phyloP scores from a whole-genome alignment of 495 filamentous ascomycete species.

The Neurospora pannonica region DNA sequence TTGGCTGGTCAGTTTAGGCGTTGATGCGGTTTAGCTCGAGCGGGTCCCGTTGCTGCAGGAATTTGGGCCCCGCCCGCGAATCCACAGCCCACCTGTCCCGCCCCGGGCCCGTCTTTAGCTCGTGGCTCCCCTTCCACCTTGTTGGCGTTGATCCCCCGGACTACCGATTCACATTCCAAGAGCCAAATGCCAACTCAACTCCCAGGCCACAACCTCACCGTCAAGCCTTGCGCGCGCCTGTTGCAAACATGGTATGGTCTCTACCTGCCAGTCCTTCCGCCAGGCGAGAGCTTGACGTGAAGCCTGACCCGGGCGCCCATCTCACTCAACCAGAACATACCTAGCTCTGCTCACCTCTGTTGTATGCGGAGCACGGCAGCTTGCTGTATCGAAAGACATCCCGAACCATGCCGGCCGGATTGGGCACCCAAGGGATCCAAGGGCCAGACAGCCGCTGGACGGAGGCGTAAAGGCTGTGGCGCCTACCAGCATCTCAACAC shows the following conservation, averaged over 20 bases:
- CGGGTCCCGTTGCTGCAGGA: neutral
- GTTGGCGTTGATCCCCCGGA: neutral
- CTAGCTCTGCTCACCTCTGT: neutral
- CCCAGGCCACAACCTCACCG: neutral
- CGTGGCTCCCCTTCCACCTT: conserved; percentile 5
- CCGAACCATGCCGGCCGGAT: neutral
- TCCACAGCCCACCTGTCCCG: neutral
- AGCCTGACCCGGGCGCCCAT: neutral
- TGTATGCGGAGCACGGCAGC: neutral
- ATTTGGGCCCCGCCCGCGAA: neutral
- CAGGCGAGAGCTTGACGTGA: neutral
- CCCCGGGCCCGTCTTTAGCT: neutral
- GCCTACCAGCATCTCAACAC: conserved; percentile 7
- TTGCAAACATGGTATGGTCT: neutral
- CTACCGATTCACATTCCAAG: neutral
- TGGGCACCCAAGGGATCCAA: neutral
- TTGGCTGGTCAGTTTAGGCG: conserved; percentile 10
- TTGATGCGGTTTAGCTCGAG: conserved; percentile 12
- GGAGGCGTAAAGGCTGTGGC: conserved; percentile 4
- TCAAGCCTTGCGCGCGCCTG: neutral
- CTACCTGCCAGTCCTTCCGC: neutral
- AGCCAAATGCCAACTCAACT: neutral
- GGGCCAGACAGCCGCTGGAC: conserved; percentile 3
- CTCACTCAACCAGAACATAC: neutral
- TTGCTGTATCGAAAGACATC: neutral